A percentile compares a stretch with the other conserved stretches of the same genome.
Evolutionary conservation across 2,329 filamentous ascomycete species (phyloP).

Genomic region (Cytospora piceicola): DNA sequence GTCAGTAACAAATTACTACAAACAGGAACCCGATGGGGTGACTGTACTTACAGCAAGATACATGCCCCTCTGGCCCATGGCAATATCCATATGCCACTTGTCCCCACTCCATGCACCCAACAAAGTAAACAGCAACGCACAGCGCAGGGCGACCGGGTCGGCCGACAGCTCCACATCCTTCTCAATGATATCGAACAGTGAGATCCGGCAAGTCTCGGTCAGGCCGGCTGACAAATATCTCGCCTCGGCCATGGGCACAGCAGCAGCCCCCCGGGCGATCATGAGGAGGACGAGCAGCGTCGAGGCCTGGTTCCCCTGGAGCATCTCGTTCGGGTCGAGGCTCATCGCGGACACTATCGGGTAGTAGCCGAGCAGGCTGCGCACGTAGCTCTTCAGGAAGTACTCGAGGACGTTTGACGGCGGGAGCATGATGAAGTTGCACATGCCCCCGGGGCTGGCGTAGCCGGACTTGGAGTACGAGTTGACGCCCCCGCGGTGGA

Average conservation of each 20-base stretch:
- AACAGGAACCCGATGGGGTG: not conserved
- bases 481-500: slow-evolving; percentile 59
- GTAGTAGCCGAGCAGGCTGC: slow-evolving; percentile 69
- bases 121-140: slow-evolving; percentile 69
- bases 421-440: slow-evolving; percentile 68
- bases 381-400: slow-evolving; percentile 68
- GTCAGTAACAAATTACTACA: slow-evolving; percentile 34
- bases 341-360: slow-evolving; percentile 62
- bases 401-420: slow-evolving; percentile 69
- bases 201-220: slow-evolving; percentile 73
- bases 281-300: slow-evolving; percentile 70
- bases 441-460: slow-evolving; percentile 50
- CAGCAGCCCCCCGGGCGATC: slow-evolving; percentile 71
- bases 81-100: slow-evolving; percentile 78
- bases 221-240: slow-evolving; percentile 68
- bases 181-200: slow-evolving; percentile 72
- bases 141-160: slow-evolving; percentile 66
- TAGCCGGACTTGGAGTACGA: slow-evolving; percentile 47
- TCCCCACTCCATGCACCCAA: slow-evolving; percentile 75
- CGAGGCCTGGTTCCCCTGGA: slow-evolving; percentile 68
- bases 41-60: slow-evolving; percentile 59
- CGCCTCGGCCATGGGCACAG: slow-evolving; percentile 67
- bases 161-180: slow-evolving; percentile 71
- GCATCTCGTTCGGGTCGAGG: slow-evolving; percentile 69
- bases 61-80: slow-evolving; percentile 75